phyloP scores from a whole-genome alignment of 1,139 yeast species.

The Hemisphaericaspora xylofermentans region DNA sequence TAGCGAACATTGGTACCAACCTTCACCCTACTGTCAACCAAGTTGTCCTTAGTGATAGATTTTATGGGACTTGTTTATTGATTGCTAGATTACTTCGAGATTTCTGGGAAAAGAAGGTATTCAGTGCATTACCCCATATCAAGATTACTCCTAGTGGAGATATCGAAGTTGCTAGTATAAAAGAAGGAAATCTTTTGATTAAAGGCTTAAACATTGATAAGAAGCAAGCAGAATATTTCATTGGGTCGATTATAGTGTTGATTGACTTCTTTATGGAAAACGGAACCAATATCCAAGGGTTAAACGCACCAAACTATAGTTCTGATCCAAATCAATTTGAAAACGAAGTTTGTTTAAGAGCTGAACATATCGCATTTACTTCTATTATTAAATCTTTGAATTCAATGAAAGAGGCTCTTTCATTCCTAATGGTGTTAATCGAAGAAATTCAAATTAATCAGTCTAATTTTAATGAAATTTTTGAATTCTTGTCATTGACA shows the following conservation, averaged over 20 bases:
- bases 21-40: conserved; percentile 54
- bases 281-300: conserved; percentile 65
- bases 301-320: conserved; percentile 49
- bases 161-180: conserved; percentile 43
- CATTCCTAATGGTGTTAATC: conserved; percentile 77
- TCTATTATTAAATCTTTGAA: conserved; percentile 73
- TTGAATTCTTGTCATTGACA: conserved; percentile 64
- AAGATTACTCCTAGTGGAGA: conserved; percentile 41
- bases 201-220: conserved; percentile 51
- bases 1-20: conserved; percentile 5
- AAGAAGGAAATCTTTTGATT: conserved; percentile 45
- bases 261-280: conserved; percentile 56
- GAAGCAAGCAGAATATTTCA: conserved; percentile 58
- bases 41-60: conserved; percentile 85
- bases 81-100: conserved; percentile 76
- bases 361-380: conserved; percentile 87
- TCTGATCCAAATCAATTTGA: conserved; percentile 49
- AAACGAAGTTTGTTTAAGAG: conserved; percentile 75
- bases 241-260: conserved; percentile 65
- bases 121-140: conserved; percentile 47
- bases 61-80: conserved; percentile 85
- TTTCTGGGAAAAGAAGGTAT: conserved; percentile 74
- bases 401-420: conserved; percentile 84
- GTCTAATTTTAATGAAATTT: conserved; percentile 55
- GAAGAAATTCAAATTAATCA: conserved; percentile 64